Conservation (phyloP, 2,329 filamentous ascomycete genomes). For the Fusarium hostae region DNA sequence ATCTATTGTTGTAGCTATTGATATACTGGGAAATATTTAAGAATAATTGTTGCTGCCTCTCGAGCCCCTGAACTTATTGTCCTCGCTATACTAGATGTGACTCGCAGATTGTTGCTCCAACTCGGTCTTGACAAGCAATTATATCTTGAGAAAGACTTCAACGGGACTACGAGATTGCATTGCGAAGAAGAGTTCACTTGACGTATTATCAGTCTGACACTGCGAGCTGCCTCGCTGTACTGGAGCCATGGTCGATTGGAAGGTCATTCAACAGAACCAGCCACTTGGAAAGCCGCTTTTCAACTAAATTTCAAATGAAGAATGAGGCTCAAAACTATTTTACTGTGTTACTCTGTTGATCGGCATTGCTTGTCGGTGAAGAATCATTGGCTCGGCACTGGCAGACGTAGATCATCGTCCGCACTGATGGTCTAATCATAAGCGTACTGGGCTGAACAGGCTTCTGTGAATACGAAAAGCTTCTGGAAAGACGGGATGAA, state of each 20-base stretch:
- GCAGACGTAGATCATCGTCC: rapidly evolving
- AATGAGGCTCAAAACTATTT: not conserved
- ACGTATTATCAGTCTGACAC: no score
- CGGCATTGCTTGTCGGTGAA: rapidly evolving
- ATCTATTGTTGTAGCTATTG: rapidly evolving
- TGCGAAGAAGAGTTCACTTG: rapidly evolving
- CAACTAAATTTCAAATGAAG: rapidly evolving
- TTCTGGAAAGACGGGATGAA: not conserved
- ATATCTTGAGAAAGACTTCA: rapidly evolving
- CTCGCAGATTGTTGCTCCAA: rapidly evolving
- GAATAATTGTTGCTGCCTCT: not conserved
- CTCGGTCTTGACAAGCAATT: rapidly evolving
- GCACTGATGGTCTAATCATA: rapidly evolving
- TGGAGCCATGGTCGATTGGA: not conserved
- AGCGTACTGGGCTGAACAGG: not conserved
- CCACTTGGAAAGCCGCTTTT: rapidly evolving
- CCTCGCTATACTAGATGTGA: rapidly evolving
- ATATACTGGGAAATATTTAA: not conserved
- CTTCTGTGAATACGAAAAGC: no score
- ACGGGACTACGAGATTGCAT: rapidly evolving
- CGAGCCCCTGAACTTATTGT: no score
- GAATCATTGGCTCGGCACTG: no score
- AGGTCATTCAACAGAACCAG: no score
- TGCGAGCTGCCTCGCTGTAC: no score
- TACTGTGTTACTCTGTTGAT: rapidly evolving